Base-by-base conservation (phyloP, 306 rosid genomes). In the Vachellia collinsii region DNA sequence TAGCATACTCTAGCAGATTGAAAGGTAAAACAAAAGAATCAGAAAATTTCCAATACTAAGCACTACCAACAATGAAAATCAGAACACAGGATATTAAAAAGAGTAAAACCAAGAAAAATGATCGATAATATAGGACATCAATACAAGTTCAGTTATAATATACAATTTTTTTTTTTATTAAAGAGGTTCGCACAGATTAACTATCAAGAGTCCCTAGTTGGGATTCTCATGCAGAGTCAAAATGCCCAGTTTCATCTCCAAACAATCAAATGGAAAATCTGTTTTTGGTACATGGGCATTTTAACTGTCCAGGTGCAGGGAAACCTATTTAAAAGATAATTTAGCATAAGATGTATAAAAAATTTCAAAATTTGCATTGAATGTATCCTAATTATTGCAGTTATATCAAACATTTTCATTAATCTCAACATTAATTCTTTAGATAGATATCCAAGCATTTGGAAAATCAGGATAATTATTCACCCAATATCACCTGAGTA, bases 1-100 rank as follows among this genome's bases (percentile, higher is more conserved):
- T 70, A 88, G 87, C 71, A 72, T 59, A 75, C 50, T 44, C 81
- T 61, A 48, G 74, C 71, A 84, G 82, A 72, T 51, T 66, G 78
- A 72, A 53, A 67, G 46, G 22, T 82, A 75, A 58, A 64, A 63
- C 37, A 84, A 53, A 70, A 22, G 38, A 69, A 80, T 43, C 1
- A 38, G 63, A 34, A 75, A 78, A 81, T 43, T 56, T 64, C 38
- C 20, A 72, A 58, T 75, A 63, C 72, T 43, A 65, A 75, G 67
- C 75, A 63, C 74, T 34, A 51, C 70, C 70, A 56, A 67, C 22
- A 76, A 38, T 16, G 42, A 23, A 62, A 72, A 39, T 66, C 11
- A 23, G 74, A 59, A 59, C 6, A 46, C 9, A 44, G 41, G 41
- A 70, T 4, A 23, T 46, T 9, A 17, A 19, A 37, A 39, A n/a